Conservation (phyloP, 2,329 filamentous ascomycete genomes). For the Paracamarosporium sp. region DNA sequence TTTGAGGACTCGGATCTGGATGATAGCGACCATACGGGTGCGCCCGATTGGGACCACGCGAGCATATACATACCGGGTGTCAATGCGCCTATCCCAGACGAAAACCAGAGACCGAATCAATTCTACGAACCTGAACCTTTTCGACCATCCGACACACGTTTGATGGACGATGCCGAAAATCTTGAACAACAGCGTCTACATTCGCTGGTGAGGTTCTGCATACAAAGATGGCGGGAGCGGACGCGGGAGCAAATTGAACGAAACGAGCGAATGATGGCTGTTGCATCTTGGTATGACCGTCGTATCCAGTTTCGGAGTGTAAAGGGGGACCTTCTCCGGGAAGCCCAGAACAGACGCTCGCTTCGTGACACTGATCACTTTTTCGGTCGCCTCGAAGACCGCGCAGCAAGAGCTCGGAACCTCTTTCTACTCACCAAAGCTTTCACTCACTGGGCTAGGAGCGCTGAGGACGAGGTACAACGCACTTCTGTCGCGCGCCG, state of each 20-base stretch:
- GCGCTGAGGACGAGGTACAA: slow-evolving; percentile 68
- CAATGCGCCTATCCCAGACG: slow-evolving; percentile 42
- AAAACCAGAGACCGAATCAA: slow-evolving; percentile 18
- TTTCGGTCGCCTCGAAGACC: slow-evolving; percentile 62
- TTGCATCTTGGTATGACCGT: slow-evolving; percentile 57
- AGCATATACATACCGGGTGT: slow-evolving; percentile 42
- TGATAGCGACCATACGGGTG: slow-evolving; percentile 40
- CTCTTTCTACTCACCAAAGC: slow-evolving; percentile 69
- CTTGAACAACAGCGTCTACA: slow-evolving; percentile 41
- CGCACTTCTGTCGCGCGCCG: slow-evolving; percentile 72
- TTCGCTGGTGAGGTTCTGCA: slow-evolving; percentile 31
- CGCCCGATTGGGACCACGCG: slow-evolving; percentile 34
- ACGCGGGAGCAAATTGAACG: slow-evolving; percentile 39
- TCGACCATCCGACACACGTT: slow-evolving; percentile 57
- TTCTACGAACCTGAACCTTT: slow-evolving; percentile 48
- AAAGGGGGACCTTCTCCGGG: slow-evolving; percentile 50
- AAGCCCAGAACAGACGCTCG: slow-evolving; percentile 45
- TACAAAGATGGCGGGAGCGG: slow-evolving; percentile 57
- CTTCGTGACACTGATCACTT: slow-evolving; percentile 58
- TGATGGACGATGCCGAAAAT: slow-evolving; percentile 58
- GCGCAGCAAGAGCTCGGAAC: slow-evolving; percentile 69
- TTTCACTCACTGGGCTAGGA: slow-evolving; percentile 73
- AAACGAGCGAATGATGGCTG: slow-evolving; percentile 31
- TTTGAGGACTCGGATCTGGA: slow-evolving; percentile 29
- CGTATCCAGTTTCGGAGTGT: slow-evolving; percentile 59